Conservation (phyloP, 2,329 filamentous ascomycete genomes). For the Penicillium brevicompactum region DNA sequence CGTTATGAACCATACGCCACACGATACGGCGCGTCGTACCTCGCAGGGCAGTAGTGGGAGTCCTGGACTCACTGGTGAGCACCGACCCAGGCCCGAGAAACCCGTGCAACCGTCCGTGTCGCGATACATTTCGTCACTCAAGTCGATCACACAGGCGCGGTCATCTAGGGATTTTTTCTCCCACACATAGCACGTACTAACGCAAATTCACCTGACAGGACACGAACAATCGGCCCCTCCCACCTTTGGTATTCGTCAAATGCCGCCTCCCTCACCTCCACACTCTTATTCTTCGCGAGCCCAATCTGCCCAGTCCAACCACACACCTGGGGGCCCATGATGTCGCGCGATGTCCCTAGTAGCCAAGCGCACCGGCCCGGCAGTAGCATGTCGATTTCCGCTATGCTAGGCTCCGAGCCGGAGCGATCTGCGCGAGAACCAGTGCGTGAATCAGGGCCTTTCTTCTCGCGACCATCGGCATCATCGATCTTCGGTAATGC, state of each 20-base stretch:
- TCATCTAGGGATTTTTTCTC: neutral
- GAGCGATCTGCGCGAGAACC: conserved; percentile 50
- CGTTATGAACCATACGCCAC: conserved; percentile 40
- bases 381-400: conserved; percentile 74
- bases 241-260: conserved; percentile 45
- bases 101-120: conserved; percentile 7
- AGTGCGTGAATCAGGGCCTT: conserved; percentile 44
- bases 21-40: conserved; percentile 36
- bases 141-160: conserved; percentile 1
- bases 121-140: conserved; percentile 5
- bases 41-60: conserved; percentile 41
- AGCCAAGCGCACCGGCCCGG: conserved; percentile 57
- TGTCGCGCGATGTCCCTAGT: conserved; percentile 58
- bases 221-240: conserved; percentile 36
- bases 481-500: conserved; percentile 38
- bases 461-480: conserved; percentile 50
- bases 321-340: conserved; percentile 43
- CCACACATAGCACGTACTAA: conserved; percentile 6
- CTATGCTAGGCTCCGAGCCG: conserved; percentile 63
- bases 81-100: conserved; percentile 15
- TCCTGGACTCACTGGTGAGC: conserved; percentile 42
- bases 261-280: conserved; percentile 56
- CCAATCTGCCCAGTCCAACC: conserved; percentile 41
- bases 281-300: conserved; percentile 48
- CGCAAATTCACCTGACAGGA: conserved; percentile 16